Base-by-base conservation (phyloP, 257 asterid genomes). In the Rehmannia glutinosa region DNA sequence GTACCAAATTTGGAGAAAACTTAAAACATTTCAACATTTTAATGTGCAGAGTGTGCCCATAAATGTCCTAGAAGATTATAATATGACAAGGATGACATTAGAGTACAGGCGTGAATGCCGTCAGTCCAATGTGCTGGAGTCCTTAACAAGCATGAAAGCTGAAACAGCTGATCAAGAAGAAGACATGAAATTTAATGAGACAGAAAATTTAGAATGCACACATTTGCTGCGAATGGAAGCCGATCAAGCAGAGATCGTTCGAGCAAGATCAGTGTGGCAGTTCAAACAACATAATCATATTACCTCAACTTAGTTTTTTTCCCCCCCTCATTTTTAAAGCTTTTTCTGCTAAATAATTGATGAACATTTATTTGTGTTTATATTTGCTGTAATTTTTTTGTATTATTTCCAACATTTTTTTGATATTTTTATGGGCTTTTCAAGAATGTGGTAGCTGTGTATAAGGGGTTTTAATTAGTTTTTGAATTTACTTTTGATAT, bases 211-310 rank as follows among this genome's bases (percentile, higher is more conserved):
- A 43, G 81, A 80, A 66, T 85, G 94, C 80, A 87, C 94, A 0
- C 92, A 87, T 78, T 65, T 90, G 83, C 91, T 90, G n/a, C 93
- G 96, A 2, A 87, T 90, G 97, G 90, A 83, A 76, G 83, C 70
- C 8, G 91, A 78, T 66, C 73, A 81, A 2, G 91, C 84, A 5
- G 97, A 87, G 75, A 84, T 90, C 0, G 90, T 90, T 38, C 81
- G 96, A 62, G 97, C 97, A 13, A 87, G 97, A 80, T 75, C 97
- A 4, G 71, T 83, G 41, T 90, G 97, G 97, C 75, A 73, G 33
- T 58, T 25, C 62, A 86, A 87, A 24, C 75, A 70, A 47, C 69
- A 8, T 8, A 39, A 58, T 12, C 19, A 24, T 12, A 47, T 47
- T 5, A 20, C 33, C 3, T 28, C 5, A 28, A 52, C 4, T 27